Percentiles rank a stretch among this genome's conserved stretches.
Conservation (phyloP, 1,284 basidiomycete species). For the Xanthoconium separans region DNA sequence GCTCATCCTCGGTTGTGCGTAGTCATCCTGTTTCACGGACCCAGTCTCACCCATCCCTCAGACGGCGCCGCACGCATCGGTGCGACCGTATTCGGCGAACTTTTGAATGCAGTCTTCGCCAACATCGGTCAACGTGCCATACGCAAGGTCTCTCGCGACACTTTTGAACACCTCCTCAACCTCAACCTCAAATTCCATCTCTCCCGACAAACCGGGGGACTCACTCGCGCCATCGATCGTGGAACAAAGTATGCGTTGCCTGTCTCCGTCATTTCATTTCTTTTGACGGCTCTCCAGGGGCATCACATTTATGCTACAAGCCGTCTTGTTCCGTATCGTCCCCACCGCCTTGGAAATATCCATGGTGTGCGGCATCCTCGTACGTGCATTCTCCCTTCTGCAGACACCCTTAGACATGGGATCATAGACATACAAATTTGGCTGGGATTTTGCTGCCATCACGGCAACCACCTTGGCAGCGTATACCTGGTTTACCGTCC, state of each 20-base stretch:
- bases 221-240: slow-evolving; percentile 94
- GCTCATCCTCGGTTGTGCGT: slow-evolving; percentile 87
- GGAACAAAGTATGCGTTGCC: slow-evolving; percentile 78
- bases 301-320: slow-evolving; percentile 93
- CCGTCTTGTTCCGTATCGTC: slow-evolving; percentile 92
- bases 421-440: slow-evolving; percentile 89
- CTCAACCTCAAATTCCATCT: slow-evolving; percentile 94
- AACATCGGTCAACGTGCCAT: slow-evolving; percentile 95
- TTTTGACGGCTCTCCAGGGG: slow-evolving; percentile 57
- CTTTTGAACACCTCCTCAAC: slow-evolving; percentile 90
- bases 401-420: background rate
- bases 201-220: slow-evolving; percentile 90
- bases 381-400: slow-evolving; percentile 31
- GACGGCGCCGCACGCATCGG: slow-evolving; percentile 91
- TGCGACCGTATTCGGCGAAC: slow-evolving; percentile 86
- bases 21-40: background rate
- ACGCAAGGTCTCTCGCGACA: slow-evolving; percentile 89
- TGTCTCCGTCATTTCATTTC: background rate
- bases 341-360: slow-evolving; percentile 96
- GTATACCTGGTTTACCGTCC: slow-evolving; percentile 97
- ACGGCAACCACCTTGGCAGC: slow-evolving; percentile 84
- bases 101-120: slow-evolving; percentile 95
- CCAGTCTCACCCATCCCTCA: slow-evolving; percentile 35
- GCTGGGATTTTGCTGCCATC: slow-evolving; percentile 94
- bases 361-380: slow-evolving; percentile 96